Evolutionary conservation across 2,329 filamentous ascomycete genomes (phyloP), one percentile per base, ranked within the genome.

Genomic region (Xylariaceae sp.): DNA sequence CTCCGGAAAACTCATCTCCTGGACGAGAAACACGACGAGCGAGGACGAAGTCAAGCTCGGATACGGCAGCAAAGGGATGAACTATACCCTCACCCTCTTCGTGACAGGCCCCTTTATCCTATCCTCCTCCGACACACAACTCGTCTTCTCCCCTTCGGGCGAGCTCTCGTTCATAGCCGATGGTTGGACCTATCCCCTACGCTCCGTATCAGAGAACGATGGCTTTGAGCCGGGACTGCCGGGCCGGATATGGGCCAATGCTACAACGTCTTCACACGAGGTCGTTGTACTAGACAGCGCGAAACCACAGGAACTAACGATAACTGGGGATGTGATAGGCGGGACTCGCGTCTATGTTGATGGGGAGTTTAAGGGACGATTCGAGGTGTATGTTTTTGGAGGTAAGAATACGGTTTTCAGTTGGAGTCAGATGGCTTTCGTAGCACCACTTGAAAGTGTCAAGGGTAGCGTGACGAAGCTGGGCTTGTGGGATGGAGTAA

Each of bases 391-490:
- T 53, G 73, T 82, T 1, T 81, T 72, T 56, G 78, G 78, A 0
- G 79, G 79, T 2, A 70, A 69, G 31, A 81, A 82, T 50, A 73
- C 69, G 7, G 52, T 73, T 44, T 76, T 79, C 43, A 79, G 76
- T 31, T 81, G 78, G 79, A 79, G 73, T 54, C 78, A 80, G 61
- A 82, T 81, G 78, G 77, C 78, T 1, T 74, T 81, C 59, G 78
- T 80, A 12, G 78, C 77, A 9, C 77, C 77, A 1, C 50, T 80
- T 36, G 68, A 76, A 7, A 46, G 18, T 1, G 12, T 64, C 6
- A 16, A 42, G 12, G 60, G 55, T 7, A 58, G 54, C 14, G 31
- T 60, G 2, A n/a, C 53, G 39, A 45, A 18, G 6, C 22, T 61
- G n/a, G 48, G 13, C 10, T 38, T 57, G 31, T 40, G 34, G 46